Base-by-base conservation (phyloP, 805 yeast genomes). In the Yarrowia sp. region DNA sequence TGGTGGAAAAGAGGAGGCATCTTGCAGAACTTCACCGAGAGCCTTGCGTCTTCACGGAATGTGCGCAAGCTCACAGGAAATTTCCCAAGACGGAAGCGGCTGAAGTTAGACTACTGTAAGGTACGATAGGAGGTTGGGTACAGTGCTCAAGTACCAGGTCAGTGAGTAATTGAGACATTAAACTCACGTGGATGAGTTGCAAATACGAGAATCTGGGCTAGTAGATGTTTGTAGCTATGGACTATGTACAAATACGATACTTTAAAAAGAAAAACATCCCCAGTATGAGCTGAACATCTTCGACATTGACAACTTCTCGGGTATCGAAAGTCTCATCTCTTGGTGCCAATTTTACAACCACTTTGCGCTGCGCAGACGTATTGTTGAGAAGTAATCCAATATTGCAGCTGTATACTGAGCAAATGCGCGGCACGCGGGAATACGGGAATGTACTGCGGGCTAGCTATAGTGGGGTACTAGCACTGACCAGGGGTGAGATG, bases 21-120 rank as follows among this genome's bases (percentile, higher is more conserved):
- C 8, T 46, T 22, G 32, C 32, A 22, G 35, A 19, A 10, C 26
- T 16, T 19, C 14, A 9, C 50, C 32, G 1, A 19, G 50, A 7
- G 15, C 12, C 11, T 19, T 32, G 16, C 16, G n/a, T 8, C n/a
- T 16, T 8, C 5, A 10, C 16, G 53, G 53, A 49, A 49, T 49
- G 53, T 49, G 8, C 40, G 40, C n/a, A 12, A 7, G 19, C 3
- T 14, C 19, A 15, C 26, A 19, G 16, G 8, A 46, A 26, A 26
- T 12, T 26, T 12, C 40, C 40, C 38, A 49, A 49, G 53, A 8
- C 53, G 53, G 53, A 49, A 49, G 40, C 40, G 40, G 53, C 53
- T 49, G 40, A 9, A 32, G 36, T 49, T 4, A 15, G 11, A n/a
- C 19, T 42, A 12, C 19, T 19, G 19, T 19, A 19, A 19, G 19